Evolutionary conservation across 306 rosid species (phyloP).

Genomic region (Corylus avellana): DNA sequence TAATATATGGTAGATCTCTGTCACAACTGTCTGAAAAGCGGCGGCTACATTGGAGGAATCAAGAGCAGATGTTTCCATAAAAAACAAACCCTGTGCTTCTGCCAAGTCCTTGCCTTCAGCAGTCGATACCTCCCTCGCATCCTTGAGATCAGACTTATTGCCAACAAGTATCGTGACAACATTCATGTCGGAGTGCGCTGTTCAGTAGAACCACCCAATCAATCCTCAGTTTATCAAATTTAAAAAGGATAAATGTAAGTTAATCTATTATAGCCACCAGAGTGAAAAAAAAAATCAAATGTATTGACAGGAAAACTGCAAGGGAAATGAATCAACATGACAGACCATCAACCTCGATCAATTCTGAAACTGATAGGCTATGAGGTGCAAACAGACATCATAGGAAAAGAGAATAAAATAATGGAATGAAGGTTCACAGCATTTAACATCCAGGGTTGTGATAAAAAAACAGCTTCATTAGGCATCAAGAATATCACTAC

Average conservation of each 20-base stretch:
- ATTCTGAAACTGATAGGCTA: background rate
- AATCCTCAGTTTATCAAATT: constrained; percentile 41
- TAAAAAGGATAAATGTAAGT: constrained; percentile 1
- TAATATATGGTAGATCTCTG: constrained; percentile 86
- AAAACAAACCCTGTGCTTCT: constrained; percentile 91
- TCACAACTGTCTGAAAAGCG: constrained; percentile 91
- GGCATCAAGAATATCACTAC: background rate
- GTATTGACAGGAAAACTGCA: background rate
- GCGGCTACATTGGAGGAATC: constrained; percentile 88
- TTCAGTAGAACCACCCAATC: constrained; percentile 52
- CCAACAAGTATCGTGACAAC: constrained; percentile 94
- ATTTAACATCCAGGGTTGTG: background rate
- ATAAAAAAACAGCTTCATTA: background rate
- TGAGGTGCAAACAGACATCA: background rate
- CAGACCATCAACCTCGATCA: background rate
- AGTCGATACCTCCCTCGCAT: constrained; percentile 89
- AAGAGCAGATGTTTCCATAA: constrained; percentile 96
- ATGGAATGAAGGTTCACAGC: background rate
- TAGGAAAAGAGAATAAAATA: background rate
- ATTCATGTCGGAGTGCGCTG: constrained; percentile 99
- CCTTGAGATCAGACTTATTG: constrained; percentile 94
- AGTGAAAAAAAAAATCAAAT: background rate
- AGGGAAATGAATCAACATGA: background rate
- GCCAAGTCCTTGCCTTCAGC: constrained; percentile 90
- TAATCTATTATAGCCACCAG: constrained; percentile 10